Conservation (phyloP, 2,329 filamentous ascomycete species). For the Ceratocystis cacaofunesta region DNA sequence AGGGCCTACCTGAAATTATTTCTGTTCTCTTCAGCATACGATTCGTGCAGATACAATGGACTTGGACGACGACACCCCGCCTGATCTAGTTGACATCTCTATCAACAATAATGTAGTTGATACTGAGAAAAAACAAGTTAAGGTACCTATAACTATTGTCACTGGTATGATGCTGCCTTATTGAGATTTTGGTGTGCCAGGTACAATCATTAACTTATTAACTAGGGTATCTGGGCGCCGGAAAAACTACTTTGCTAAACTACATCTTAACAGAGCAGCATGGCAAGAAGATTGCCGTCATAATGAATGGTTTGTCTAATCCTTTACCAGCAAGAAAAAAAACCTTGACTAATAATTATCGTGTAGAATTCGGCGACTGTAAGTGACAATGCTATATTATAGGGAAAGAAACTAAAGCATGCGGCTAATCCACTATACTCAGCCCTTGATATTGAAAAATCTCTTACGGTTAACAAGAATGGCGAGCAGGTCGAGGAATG, state of each 20-base stretch:
- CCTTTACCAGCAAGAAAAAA: neutral
- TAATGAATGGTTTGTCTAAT: constrained; percentile 57
- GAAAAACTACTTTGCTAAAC: constrained; percentile 89
- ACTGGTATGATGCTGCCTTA: constrained; percentile 39
- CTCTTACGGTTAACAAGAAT: constrained; percentile 75
- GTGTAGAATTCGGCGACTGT: constrained; percentile 67
- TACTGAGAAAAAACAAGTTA: constrained; percentile 38
- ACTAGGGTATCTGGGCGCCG: constrained; percentile 79
- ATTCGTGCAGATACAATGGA: constrained; percentile 33
- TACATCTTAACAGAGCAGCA: constrained; percentile 91
- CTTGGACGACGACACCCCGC: constrained; percentile 51
- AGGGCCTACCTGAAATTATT: too few species aligned
- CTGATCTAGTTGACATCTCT: constrained; percentile 42
- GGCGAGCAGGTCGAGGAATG: constrained; percentile 79
- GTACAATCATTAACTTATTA: neutral
- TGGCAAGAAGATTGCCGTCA: constrained; percentile 95
- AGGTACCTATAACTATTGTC: constrained; percentile 74
- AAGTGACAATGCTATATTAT: constrained; percentile 24
- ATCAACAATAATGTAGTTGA: constrained; percentile 24
- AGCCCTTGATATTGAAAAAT: constrained; percentile 93
- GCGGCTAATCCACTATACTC: constrained; percentile 9
- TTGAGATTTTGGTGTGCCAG: neutral
- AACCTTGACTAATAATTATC: constrained; percentile 16
- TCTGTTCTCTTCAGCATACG: too few species aligned
- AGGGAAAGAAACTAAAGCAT: constrained; percentile 16